Evolutionary conservation across 1,139 yeast genomes (phyloP).

Genomic region (Candida gigantensis): DNA sequence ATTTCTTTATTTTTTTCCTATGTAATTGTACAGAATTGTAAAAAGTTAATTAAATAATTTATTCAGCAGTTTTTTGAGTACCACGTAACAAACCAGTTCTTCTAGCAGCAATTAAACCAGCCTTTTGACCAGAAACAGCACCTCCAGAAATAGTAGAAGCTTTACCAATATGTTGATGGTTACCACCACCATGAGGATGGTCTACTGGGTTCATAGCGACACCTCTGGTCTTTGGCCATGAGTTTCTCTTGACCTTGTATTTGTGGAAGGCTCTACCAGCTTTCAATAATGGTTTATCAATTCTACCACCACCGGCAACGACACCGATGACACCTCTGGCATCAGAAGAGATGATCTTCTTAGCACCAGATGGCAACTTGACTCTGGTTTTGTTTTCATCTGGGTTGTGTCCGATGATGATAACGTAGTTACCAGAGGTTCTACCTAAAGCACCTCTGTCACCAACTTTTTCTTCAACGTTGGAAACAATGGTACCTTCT

Average conservation of each 20-base stretch:
- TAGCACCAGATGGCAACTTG: conserved; percentile 98
- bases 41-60: conserved; percentile 27
- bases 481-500: conserved; percentile 98
- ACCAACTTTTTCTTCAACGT: conserved; percentile 99
- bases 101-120: conserved; percentile 99
- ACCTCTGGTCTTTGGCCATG: conserved; percentile 99
- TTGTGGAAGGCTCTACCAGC: conserved; percentile 99
- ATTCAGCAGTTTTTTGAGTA: conserved; percentile 95
- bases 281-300: conserved; percentile 98
- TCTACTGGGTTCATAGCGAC: conserved; percentile 99
- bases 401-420: conserved; percentile 98
- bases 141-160: conserved; percentile 99
- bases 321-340: conserved; percentile 99
- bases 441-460: conserved; percentile 99
- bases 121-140: conserved; percentile 99
- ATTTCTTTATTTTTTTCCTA: conserved; percentile 4
- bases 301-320: conserved; percentile 99
- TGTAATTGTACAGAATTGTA: conserved; percentile 10
- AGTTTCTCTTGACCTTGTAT: conserved; percentile 98
- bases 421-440: conserved; percentile 99
- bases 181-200: conserved; percentile 99
- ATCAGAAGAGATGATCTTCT: conserved; percentile 90
- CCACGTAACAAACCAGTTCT: conserved; percentile 99
- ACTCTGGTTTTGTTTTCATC: conserved; percentile 99
- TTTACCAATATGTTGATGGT: conserved; percentile 99